Base-by-base conservation (phyloP, 192 early-diverging fungal species). In the Backusella tuberculispora region DNA sequence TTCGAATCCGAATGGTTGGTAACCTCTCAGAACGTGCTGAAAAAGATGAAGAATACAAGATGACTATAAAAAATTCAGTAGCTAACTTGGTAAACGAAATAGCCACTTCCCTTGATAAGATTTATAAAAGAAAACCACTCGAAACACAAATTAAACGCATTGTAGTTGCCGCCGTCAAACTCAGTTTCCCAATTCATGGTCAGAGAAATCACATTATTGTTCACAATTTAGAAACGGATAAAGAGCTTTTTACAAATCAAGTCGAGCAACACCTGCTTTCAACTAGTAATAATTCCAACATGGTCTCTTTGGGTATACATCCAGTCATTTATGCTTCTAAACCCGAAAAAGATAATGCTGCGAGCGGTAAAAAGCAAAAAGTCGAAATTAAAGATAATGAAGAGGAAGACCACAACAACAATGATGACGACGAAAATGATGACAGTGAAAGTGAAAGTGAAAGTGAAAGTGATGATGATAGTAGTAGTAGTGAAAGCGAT, bases 171-270 rank as follows among this genome's bases (percentile, higher is more conserved):
- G 53, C 53, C 9, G 21, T 26, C 24, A 14, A 4, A 3, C 53
- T 60, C 26, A 60, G 53, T 26, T 26, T 60, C 1, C 53, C 53
- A 8, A 24, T 60, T 8, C 53, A 60, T 26, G 9, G 21, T 13
- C 53, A 60, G 26, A 24, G 19, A 24, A 12, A 60, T 12, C 1
- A 60, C 1, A 60, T 60, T 5, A 13, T 60, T 60, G 26, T 60
- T 60, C 53, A 60, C 53, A 26, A 60, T 26, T 60, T 60, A 24
- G 53, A 60, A 60, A 13, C 53, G 3, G 53, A 60, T 60, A 19
- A n/a, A 26, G 53, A 26, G 2, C 21, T 60, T 26, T 60, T 24
- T 5, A 60, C 53, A 13, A 24, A 60, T 5, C 7, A 60, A 29
- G 53, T 60, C 3, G 24, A 60, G 6, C 3, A 0, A 3, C 10